Evolutionary conservation across 208 protist species (phyloP), one percentile per base, ranked within the genome.

Genomic region (Naegleria fowleri): DNA sequence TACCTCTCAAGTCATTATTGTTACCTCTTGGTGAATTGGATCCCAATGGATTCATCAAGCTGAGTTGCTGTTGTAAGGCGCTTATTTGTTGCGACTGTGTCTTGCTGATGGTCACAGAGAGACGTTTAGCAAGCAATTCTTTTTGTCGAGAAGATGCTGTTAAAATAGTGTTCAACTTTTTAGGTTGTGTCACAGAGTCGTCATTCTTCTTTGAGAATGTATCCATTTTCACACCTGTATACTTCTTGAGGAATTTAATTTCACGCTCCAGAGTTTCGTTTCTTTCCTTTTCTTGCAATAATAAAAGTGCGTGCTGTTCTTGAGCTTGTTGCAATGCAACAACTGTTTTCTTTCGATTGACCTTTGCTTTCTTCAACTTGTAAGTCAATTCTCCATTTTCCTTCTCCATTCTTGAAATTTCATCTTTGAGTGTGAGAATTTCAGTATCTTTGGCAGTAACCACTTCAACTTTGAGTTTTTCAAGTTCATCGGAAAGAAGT

Each of bases 161-260:
- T 67, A 13, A 29, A 29, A 29, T 15, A 19, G 55, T 29, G 55
- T 67, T 29, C 55, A 67, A 29, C 55, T 67, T 67, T 67, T 67
- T 67, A 67, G 55, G 55, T 67, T 67, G 55, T 29, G 22, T 67
- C 11, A 67, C 55, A 48, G 43, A 48, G 22, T 67, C 55, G 22
- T 29, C 55, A 29, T 29, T 29, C 22, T 67, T 67, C 22, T 67
- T 67, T 1, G 55, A 29, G 55, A 67, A 67, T 4, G 55, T 29
- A 3, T 67, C 55, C 11, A 67, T 67, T 29, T 67, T 67, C 22
- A 67, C 55, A 29, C 55, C 55, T 19, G 55, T 67, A 19, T 67
- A 67, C 55, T 67, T 67, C 19, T 67, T 67, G 55, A 67, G 55
- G 55, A 67, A 67, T 67, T 67, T 67, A 79, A 79, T 79, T 79